Evolutionary conservation across 805 yeast genomes (phyloP), one percentile per base, ranked within the genome.

Genomic region (Blastobotrys attinorum): DNA sequence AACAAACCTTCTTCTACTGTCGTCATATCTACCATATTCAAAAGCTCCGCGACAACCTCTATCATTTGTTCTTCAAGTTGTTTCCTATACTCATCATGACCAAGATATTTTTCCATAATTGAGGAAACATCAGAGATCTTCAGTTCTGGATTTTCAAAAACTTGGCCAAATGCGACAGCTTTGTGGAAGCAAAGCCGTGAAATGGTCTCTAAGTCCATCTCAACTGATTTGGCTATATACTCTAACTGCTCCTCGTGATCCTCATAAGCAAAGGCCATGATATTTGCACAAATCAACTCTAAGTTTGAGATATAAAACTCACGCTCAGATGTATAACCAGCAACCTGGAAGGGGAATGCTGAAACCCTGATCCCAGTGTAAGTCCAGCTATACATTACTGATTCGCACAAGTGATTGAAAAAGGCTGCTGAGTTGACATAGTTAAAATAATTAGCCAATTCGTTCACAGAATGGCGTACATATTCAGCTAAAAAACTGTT

Each of bases 271-370:
- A 29, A 20, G n/a, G 8, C 35, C 16, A 31, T 20, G 15, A 36
- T 17, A 7, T 41, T 22, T n/a, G 45, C 36, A 21, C 15, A 22
- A n/a, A 47, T 3, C 23, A 44, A 44, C 8, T 38, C 40, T 16
- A 25, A 11, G 33, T 42, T 44, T n/a, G 23, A 31, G 3, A 11
- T 22, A 15, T 37, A 36, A 23, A 48, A 52, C 4, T 45, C 42
- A 8, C 34, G 7, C 20, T 11, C 11, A 2, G 55, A 42, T 17
- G 8, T 20, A 35, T 47, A 52, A 11, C 56, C 56, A 39, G 49
- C 52, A 2, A 48, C 16, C 10, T 3, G 16, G 29, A 27, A 38
- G 4, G 44, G 44, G 21, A 52, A 32, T 2, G 29, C 17, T 3
- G n/a, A 11, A 3, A 45, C 7, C 2, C 43, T 13, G n/a, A 11